Conservation (phyloP, 768 basidiomycete species). For the Collybiopsis luxurians region DNA sequence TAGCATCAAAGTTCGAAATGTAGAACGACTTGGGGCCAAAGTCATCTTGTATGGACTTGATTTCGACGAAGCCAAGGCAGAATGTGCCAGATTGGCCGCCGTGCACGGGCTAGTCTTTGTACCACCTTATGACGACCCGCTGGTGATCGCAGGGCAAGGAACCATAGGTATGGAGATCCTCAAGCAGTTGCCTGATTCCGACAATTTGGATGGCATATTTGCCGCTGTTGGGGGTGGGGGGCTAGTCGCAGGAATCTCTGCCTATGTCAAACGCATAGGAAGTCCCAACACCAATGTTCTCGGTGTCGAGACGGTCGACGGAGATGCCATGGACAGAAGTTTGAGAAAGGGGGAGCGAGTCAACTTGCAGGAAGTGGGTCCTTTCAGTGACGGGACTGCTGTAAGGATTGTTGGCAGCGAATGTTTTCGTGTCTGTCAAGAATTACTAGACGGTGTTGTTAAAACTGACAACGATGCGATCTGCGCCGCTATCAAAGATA, state of each 20-base stretch:
- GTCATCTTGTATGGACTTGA: constrained; percentile 89
- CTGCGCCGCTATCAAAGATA: constrained; percentile 98
- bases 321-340: constrained; percentile 89
- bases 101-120: constrained; percentile 83
- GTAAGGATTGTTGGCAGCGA: constrained; percentile 95
- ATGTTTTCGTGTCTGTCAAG: constrained; percentile 88
- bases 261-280: constrained; percentile 93
- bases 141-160: constrained; percentile 96
- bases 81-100: constrained; percentile 83
- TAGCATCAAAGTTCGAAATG: constrained; percentile 93
- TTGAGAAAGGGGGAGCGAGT: constrained; percentile 79
- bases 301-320: constrained; percentile 95
- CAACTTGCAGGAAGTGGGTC: constrained; percentile 85
- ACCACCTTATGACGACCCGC: constrained; percentile 96
- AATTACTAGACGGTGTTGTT: constrained; percentile 78
- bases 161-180: constrained; percentile 94
- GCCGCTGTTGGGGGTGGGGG: constrained; percentile 94
- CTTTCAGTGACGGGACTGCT: constrained; percentile 97
- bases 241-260: constrained; percentile 82
- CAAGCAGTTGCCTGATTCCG: constrained; percentile 79
- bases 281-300: constrained; percentile 76
- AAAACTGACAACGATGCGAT: constrained; percentile 93
- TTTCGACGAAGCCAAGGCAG: constrained; percentile 95
- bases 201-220: constrained; percentile 81
- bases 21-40: constrained; percentile 91